Conservation (phyloP, 2,329 filamentous ascomycete species). For the Lecanoromycetidae sp. region DNA sequence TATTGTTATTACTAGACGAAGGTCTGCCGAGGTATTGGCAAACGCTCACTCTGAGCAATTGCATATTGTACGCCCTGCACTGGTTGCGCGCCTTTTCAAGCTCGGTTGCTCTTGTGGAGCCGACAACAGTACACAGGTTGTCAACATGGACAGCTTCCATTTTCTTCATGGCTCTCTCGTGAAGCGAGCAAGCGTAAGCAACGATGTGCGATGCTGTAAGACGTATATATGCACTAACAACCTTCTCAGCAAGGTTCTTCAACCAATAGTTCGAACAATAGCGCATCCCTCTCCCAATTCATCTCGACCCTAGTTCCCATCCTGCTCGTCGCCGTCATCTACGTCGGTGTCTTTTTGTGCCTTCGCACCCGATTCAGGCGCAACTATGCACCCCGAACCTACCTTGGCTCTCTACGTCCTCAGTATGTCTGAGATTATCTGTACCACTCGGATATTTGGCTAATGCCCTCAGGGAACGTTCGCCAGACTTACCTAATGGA, state of each 20-base stretch:
- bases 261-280: background rate
- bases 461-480: slow-evolving; percentile 16
- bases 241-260: slow-evolving; percentile 1
- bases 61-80: no score
- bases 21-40: no score
- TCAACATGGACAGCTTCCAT: no score
- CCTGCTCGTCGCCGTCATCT: slow-evolving; percentile 25
- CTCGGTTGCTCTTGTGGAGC: no score
- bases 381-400: slow-evolving; percentile 20
- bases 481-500: slow-evolving; percentile 28
- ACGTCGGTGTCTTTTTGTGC: slow-evolving; percentile 22
- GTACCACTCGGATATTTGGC: no score
- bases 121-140: no score
- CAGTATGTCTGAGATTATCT: slow-evolving; percentile 13
- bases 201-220: no score
- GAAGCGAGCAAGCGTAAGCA: no score
- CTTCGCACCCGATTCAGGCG: slow-evolving; percentile 16
- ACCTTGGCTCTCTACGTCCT: slow-evolving; percentile 18
- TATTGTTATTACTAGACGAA: no score
- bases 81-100: no score
- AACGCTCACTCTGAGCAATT: no score
- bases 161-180: no score
- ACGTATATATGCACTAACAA: background rate
- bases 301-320: slow-evolving; percentile 28
- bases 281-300: slow-evolving; percentile 24